Evolutionary conservation across 2,329 filamentous ascomycete species (phyloP).

Genomic region (Lachnellula cervina): DNA sequence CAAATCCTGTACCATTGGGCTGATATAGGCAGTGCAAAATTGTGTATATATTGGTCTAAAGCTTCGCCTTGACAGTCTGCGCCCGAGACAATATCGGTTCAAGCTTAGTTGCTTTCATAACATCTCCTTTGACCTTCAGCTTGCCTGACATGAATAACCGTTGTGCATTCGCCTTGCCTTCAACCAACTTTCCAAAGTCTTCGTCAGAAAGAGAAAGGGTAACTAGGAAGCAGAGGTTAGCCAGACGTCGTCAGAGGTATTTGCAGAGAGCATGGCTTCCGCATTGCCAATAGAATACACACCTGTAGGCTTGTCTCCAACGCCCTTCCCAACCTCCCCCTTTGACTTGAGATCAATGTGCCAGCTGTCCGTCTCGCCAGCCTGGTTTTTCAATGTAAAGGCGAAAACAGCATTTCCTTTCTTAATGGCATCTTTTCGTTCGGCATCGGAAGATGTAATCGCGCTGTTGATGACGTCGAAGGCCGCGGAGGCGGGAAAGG

Average conservation of each 20-base stretch:
- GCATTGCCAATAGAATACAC: conserved; percentile 31
- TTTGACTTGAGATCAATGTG: conserved; percentile 92
- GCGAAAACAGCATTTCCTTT: conserved; percentile 82
- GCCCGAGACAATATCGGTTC: conserved; percentile 89
- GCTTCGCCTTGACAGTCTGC: conserved; percentile 69
- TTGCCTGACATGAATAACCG: conserved; percentile 93
- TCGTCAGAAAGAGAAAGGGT: conserved; percentile 79
- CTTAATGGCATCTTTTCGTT: conserved; percentile 84
- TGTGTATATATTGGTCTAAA: conserved; percentile 46
- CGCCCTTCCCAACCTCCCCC: conserved; percentile 74
- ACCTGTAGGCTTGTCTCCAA: conserved; percentile 80
- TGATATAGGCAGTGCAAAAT: conserved; percentile 6
- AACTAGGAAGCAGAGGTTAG: conserved; percentile 46
- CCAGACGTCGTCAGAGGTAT: not conserved
- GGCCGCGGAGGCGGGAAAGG: conserved; percentile 83
- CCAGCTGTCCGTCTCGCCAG: conserved; percentile 79
- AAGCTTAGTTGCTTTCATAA: conserved; percentile 98
- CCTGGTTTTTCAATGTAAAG: conserved; percentile 86
- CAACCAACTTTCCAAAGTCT: conserved; percentile 79
- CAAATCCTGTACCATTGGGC: too few relatives aligned
- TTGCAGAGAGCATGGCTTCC: not conserved
- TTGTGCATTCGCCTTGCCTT: conserved; percentile 90
- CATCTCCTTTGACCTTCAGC: conserved; percentile 95
- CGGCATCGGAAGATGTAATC: conserved; percentile 63
- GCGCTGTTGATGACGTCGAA: conserved; percentile 82